These are phyloP conservation scores for Fusarium sp. DNA, from an alignment of 2,329 filamentous ascomycete genomes.

Conservation along the genomic window DNA sequence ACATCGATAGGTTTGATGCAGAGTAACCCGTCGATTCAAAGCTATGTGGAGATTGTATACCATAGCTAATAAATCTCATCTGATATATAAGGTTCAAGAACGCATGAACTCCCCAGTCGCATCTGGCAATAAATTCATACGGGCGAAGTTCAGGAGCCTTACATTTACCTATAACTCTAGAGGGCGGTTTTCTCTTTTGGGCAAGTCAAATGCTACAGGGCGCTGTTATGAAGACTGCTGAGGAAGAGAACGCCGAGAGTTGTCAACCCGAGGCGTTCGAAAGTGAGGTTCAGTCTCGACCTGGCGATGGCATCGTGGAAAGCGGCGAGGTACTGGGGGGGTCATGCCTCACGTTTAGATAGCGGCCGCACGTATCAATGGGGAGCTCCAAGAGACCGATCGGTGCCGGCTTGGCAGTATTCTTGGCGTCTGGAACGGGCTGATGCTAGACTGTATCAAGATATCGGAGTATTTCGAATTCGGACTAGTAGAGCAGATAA, in stretches of 20 bases:
- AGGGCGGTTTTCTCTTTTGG: not conserved
- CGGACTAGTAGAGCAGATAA: not conserved
- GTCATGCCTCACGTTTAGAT: not conserved
- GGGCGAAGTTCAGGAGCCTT: rapidly evolving
- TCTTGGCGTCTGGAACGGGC: not conserved
- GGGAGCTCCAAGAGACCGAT: not conserved
- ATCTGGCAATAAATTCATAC: rapidly evolving
- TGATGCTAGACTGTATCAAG: not conserved
- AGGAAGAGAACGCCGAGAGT: not conserved
- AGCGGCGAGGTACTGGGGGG: not conserved
- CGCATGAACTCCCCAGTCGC: not conserved
- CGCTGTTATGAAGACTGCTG: no score
- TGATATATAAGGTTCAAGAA: no score
- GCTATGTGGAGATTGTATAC: rapidly evolving
- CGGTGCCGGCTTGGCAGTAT: not conserved
- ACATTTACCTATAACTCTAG: not conserved
- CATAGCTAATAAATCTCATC: not conserved
- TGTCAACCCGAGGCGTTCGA: not conserved
- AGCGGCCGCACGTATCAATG: not conserved
- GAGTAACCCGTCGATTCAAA: no score
- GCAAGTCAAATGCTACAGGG: not conserved
- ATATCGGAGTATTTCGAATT: not conserved
- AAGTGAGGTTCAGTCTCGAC: not conserved
- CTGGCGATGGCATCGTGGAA: not conserved
- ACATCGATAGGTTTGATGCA: not conserved